These are phyloP conservation scores for Neurospora discreta DNA, from an alignment of 495 filamentous ascomycete genomes.

Conservation along the genomic window DNA sequence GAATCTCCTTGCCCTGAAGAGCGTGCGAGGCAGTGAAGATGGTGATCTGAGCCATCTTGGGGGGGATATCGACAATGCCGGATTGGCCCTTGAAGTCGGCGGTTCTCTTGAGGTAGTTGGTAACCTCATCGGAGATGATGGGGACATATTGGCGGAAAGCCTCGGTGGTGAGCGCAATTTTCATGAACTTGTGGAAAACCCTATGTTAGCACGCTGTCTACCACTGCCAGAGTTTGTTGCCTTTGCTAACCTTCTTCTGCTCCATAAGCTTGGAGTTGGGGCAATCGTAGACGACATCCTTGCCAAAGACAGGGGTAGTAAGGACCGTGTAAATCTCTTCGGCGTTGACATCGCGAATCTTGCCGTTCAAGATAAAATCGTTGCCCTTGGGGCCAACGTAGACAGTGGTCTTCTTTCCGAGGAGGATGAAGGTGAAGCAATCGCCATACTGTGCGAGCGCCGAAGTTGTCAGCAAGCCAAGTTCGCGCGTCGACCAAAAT, in stretches of 20 bases:
- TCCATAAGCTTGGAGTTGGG: conserved; percentile 60
- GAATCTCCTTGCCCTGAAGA: conserved; percentile 72
- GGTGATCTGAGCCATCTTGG: conserved; percentile 72
- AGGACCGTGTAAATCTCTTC: conserved; percentile 75
- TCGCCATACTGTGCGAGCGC: conserved; percentile 18
- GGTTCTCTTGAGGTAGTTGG: conserved; percentile 53
- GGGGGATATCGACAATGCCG: conserved; percentile 52
- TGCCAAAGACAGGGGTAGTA: conserved; percentile 78
- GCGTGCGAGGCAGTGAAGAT: conserved; percentile 74
- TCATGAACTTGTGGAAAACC: conserved; percentile 59
- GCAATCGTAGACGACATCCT: conserved; percentile 80
- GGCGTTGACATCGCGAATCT: conserved; percentile 67
- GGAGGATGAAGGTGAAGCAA: conserved; percentile 67
- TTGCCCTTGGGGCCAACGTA: conserved; percentile 71
- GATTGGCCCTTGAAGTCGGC: conserved; percentile 55
- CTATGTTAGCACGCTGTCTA: neutral
- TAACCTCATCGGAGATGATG: conserved; percentile 66
- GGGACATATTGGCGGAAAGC: conserved; percentile 70
- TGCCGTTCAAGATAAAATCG: conserved; percentile 80
- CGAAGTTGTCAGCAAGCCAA: neutral
- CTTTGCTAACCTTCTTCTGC: conserved; percentile 28
- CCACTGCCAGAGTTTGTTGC: neutral
- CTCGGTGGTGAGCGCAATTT: conserved; percentile 66
- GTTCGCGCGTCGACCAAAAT: neutral
- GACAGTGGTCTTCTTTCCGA: conserved; percentile 69